Percentiles rank a stretch among this genome's conserved stretches.
Conservation (phyloP, 1,139 yeast species). For the Saccharomyces hybrid region DNA sequence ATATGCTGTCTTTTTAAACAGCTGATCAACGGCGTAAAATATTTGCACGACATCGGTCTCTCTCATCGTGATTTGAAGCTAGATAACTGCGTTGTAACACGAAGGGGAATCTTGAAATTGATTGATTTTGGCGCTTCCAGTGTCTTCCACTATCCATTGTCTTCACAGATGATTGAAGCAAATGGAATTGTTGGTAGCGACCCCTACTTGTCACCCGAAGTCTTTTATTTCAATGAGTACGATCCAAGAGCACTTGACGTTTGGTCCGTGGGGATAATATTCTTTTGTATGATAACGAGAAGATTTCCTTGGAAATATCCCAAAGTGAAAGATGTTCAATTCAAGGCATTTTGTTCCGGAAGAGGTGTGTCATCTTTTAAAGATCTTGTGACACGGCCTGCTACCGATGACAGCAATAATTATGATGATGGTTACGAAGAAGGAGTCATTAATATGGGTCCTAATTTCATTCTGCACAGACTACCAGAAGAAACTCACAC, state of each 20-base stretch:
- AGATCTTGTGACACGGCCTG: slow-evolving; percentile 20
- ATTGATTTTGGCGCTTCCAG: slow-evolving; percentile 94
- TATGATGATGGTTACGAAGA: slow-evolving; percentile 21
- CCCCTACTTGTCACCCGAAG: slow-evolving; percentile 94
- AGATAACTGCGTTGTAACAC: slow-evolving; percentile 84
- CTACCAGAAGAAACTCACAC: slow-evolving; percentile 53
- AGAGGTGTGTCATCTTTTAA: slow-evolving; percentile 21
- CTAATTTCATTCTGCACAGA: slow-evolving; percentile 50
- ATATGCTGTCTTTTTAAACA: slow-evolving; percentile 83
- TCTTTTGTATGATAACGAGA: slow-evolving; percentile 85
- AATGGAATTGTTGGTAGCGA: slow-evolving; percentile 94
- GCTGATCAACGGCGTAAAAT: slow-evolving; percentile 67
- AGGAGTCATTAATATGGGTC: slow-evolving; percentile 42
- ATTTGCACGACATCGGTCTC: slow-evolving; percentile 74
- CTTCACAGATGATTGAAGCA: slow-evolving; percentile 61
- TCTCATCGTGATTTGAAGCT: slow-evolving; percentile 90
- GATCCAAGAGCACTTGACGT: slow-evolving; percentile 89
- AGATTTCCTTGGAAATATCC: slow-evolving; percentile 96
- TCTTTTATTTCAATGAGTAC: slow-evolving; percentile 56
- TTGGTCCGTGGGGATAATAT: slow-evolving; percentile 90
- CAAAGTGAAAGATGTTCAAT: slow-evolving; percentile 69
- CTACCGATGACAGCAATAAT: slow-evolving; percentile 15
- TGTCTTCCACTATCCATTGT: slow-evolving; percentile 82
- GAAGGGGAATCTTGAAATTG: slow-evolving; percentile 73
- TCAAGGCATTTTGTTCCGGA: slow-evolving; percentile 41